These are phyloP conservation scores for Caryocar brasiliense DNA, from an alignment of 441 rosid genomes.

Conservation along the genomic window DNA sequence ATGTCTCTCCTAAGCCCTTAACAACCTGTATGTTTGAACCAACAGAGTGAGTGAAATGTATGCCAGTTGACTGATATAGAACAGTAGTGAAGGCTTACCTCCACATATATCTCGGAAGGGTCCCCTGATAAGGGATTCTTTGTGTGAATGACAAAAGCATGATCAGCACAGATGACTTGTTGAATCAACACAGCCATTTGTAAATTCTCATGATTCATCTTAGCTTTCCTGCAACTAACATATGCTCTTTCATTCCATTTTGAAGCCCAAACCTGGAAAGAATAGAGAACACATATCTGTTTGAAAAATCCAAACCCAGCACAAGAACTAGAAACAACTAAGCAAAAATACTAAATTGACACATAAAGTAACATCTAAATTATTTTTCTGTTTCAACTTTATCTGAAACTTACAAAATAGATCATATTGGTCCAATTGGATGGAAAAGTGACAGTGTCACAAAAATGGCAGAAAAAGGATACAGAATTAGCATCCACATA, in stretches of 20 bases:
- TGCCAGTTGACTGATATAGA: background rate
- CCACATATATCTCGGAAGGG: constrained; percentile 62
- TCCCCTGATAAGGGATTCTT: constrained; percentile 71
- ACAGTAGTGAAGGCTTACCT: constrained; percentile 28
- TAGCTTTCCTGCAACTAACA: constrained; percentile 53
- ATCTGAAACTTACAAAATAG: too few relatives aligned
- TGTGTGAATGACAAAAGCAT: constrained; percentile 85
- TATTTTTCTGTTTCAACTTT: too few relatives aligned
- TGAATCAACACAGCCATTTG: constrained; percentile 71
- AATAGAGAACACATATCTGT: too few relatives aligned
- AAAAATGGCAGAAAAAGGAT: too few relatives aligned
- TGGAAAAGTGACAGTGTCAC: too few relatives aligned
- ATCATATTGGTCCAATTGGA: too few relatives aligned
- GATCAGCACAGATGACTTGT: constrained; percentile 63
- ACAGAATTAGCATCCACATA: too few relatives aligned
- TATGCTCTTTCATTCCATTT: constrained; percentile 84
- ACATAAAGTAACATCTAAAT: too few relatives aligned
- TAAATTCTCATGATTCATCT: constrained; percentile 43
- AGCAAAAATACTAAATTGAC: too few relatives aligned
- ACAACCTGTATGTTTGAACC: constrained; percentile 41
- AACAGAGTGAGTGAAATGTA: background rate
- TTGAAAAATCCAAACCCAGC: too few relatives aligned
- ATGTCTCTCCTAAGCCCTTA: constrained; percentile 78
- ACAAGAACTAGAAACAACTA: too few relatives aligned
- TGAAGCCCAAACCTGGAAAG: constrained; percentile 77